These are phyloP conservation scores for Helianthus tuberosus DNA, from an alignment of 129 eudicot genomes.

Conservation along the genomic window DNA sequence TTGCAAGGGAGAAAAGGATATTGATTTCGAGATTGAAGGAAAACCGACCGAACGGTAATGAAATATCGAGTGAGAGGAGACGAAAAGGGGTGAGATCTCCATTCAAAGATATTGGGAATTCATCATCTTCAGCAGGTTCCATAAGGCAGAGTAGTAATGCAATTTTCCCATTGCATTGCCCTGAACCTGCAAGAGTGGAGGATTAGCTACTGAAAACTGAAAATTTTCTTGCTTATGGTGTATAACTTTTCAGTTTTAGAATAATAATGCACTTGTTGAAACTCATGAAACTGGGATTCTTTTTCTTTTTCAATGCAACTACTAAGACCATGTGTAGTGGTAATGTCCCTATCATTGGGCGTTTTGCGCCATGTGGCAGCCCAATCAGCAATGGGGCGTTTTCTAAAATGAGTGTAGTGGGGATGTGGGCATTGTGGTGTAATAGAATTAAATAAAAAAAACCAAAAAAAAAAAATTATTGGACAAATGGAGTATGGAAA, in stretches of 20 bases:
- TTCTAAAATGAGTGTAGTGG: too few relatives aligned
- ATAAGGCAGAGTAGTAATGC: slow-evolving; percentile 51
- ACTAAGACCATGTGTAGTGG: too few relatives aligned
- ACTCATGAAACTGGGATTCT: background rate
- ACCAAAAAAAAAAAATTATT: too few relatives aligned
- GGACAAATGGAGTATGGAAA: too few relatives aligned
- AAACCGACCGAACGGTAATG: slow-evolving; percentile 30
- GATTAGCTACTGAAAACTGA: background rate
- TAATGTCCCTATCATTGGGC: too few relatives aligned
- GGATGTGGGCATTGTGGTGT: too few relatives aligned
- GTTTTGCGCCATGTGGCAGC: too few relatives aligned
- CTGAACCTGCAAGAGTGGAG: slow-evolving; percentile 25
- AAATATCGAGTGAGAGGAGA: slow-evolving; percentile 29
- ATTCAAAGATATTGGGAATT: slow-evolving; percentile 60
- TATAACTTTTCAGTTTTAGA: slow-evolving; percentile 3
- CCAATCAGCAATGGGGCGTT: too few relatives aligned
- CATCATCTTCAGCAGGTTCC: slow-evolving; percentile 24
- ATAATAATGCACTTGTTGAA: slow-evolving; percentile 11
- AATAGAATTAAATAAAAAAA: too few relatives aligned
- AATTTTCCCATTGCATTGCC: slow-evolving; percentile 48
- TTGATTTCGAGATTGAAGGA: slow-evolving; percentile 50
- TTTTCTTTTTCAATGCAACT: slow-evolving; percentile 2
- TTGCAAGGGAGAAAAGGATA: slow-evolving; percentile 65
- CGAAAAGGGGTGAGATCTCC: slow-evolving; percentile 55
- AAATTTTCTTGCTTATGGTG: slow-evolving; percentile 11